These are phyloP conservation scores for Penicillium bovifimosum DNA, from an alignment of 495 filamentous ascomycete species.

Conservation along the genomic window DNA sequence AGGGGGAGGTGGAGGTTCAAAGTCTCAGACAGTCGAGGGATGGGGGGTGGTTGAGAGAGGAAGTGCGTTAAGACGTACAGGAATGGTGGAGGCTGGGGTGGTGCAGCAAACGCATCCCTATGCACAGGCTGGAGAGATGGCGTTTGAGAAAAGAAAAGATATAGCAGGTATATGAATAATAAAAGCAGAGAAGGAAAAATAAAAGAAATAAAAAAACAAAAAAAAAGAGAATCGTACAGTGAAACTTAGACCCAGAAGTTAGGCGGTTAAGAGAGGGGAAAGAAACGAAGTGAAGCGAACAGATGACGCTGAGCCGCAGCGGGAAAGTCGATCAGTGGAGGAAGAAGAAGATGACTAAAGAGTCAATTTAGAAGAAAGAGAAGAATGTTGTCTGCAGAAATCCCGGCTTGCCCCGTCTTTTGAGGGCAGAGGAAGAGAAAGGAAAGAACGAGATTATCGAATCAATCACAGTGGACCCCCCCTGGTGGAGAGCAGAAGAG, in stretches of 20 bases:
- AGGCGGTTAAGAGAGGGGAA: conserved; percentile 5
- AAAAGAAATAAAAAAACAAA: conserved; percentile 3
- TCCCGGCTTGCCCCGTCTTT: conserved; percentile 23
- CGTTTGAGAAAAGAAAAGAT: conserved; percentile 30
- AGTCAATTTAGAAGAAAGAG: conserved; percentile 12
- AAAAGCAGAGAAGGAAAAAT: conserved; percentile 11
- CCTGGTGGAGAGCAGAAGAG: not conserved
- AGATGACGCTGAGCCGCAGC: conserved; percentile 26
- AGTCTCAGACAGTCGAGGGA: conserved; percentile 13
- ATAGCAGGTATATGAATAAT: conserved; percentile 16
- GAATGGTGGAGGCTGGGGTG: conserved; percentile 25
- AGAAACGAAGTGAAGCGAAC: conserved; percentile 8
- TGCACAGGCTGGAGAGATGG: conserved; percentile 14
- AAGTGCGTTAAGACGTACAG: conserved; percentile 20
- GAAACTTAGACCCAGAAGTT: conserved; percentile 5
- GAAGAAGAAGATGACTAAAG: conserved; percentile 19
- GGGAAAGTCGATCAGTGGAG: conserved; percentile 20
- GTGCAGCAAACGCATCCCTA: conserved; percentile 32
- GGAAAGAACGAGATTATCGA: conserved; percentile 14
- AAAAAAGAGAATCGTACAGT: conserved; percentile 7
- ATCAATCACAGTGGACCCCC: conserved; percentile 15
- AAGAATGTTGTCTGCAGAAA: conserved; percentile 30
- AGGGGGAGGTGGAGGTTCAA: conserved; percentile 15
- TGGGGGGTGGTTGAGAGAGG: conserved; percentile 5
- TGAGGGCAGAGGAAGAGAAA: conserved; percentile 10